Percentiles rank a stretch among this genome's conserved stretches.
These are phyloP conservation scores for Salix suchowensis DNA, from an alignment of 345 rosid genomes.

Conservation along the genomic window DNA sequence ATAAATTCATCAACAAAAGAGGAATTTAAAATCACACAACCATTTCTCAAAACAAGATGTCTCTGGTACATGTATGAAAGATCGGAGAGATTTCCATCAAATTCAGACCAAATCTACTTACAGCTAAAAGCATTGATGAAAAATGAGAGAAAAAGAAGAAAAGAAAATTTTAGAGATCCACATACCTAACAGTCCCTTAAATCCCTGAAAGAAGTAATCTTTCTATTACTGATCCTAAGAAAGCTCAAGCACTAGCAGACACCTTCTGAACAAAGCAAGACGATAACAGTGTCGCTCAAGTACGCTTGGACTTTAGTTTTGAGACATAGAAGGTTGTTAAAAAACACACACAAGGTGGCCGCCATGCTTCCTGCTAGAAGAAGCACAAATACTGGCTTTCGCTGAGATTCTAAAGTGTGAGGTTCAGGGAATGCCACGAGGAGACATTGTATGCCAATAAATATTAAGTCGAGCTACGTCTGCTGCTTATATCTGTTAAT, in stretches of 20 bases:
- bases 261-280: neutral
- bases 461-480: no score
- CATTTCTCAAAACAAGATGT: neutral
- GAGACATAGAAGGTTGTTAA: neutral
- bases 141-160: conserved; percentile 18
- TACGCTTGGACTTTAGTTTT: neutral
- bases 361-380: conserved; percentile 14
- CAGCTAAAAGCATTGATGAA: neutral
- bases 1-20: neutral
- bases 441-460: conserved; percentile 4
- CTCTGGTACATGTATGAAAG: neutral
- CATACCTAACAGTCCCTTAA: conserved; percentile 31
- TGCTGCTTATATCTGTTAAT: neutral
- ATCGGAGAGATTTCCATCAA: neutral
- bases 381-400: neutral
- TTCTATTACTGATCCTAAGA: neutral
- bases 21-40: neutral
- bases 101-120: neutral
- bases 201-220: conserved; percentile 19
- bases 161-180: conserved; percentile 20
- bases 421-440: conserved; percentile 53
- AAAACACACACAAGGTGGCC: neutral
- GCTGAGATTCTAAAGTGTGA: conserved; percentile 33
- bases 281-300: neutral
- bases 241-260: neutral